Percentiles rank a stretch among this genome's conserved stretches.
Evolutionary conservation across 108 stramenopile species (phyloP).

Genomic region (Pseudonitzschia multistriata): DNA sequence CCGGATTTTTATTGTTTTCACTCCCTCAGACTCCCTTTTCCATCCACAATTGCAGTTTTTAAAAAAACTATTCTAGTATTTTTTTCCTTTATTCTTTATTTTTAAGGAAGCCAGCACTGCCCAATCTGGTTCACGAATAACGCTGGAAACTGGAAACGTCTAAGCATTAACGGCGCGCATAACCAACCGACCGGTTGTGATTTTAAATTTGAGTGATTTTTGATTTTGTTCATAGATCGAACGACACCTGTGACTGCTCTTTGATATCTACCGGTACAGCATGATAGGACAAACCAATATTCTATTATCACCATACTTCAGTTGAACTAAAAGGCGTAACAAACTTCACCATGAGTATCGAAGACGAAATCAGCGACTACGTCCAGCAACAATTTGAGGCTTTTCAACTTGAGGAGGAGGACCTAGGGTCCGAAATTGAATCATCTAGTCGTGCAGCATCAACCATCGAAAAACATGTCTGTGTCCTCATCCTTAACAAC

Average conservation of each 20-base stretch:
- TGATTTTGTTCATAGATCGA: too few relatives aligned
- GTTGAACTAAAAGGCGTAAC: not conserved
- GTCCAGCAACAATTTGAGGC: conserved; percentile 14
- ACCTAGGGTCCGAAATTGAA: not conserved
- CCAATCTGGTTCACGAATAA: too few relatives aligned
- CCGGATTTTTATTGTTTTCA: too few relatives aligned
- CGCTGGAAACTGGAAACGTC: too few relatives aligned
- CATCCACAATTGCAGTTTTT: too few relatives aligned
- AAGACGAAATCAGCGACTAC: conserved; percentile 5
- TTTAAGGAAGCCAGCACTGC: too few relatives aligned
- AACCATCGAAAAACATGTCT: conserved; percentile 13
- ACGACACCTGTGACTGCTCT: not conserved
- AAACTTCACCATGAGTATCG: conserved; percentile 8
- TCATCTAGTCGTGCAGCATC: not conserved
- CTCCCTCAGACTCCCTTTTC: too few relatives aligned
- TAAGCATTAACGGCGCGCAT: too few relatives aligned
- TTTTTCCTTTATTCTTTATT: too few relatives aligned
- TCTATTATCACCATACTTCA: too few relatives aligned
- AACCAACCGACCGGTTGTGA: not conserved
- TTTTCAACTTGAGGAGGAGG: conserved; percentile 9
- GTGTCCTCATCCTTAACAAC: conserved; percentile 5
- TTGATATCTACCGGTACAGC: not conserved
- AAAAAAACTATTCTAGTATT: too few relatives aligned
- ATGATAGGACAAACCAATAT: too few relatives aligned
- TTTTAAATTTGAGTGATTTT: not conserved